These are phyloP conservation scores for Biscogniauxia marginata DNA, from an alignment of 2,329 filamentous ascomycete genomes.

Conservation along the genomic window DNA sequence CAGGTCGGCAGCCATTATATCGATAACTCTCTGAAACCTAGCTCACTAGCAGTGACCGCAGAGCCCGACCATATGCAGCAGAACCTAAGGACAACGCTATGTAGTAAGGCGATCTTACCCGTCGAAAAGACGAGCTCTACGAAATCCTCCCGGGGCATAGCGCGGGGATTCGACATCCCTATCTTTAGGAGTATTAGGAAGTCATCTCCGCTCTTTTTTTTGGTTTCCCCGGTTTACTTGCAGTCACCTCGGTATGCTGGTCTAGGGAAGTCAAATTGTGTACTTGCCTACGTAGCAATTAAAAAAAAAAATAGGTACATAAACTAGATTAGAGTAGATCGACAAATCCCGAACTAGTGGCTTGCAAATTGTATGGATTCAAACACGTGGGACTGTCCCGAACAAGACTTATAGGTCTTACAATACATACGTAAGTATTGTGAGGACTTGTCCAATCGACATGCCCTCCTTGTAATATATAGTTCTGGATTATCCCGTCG, in stretches of 20 bases:
- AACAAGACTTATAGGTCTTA: neutral
- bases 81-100: neutral
- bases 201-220: neutral
- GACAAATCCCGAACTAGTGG: neutral
- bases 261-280: neutral
- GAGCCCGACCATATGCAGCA: neutral
- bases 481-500: too few species aligned
- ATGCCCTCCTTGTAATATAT: too few species aligned
- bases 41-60: neutral
- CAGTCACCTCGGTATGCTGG: neutral
- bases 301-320: neutral
- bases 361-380: neutral
- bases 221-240: neutral
- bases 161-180: neutral
- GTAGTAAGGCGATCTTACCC: neutral
- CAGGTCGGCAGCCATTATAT: neutral
- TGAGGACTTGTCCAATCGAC: too few species aligned
- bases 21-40: neutral
- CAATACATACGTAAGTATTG: too few species aligned
- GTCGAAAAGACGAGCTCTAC: neutral
- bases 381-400: neutral
- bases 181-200: neutral
- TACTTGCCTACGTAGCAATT: neutral
- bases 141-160: neutral
- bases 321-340: neutral